phyloP scores from a whole-genome alignment of 2,329 filamentous ascomycete genomes.

The Diplocarpon mali region DNA sequence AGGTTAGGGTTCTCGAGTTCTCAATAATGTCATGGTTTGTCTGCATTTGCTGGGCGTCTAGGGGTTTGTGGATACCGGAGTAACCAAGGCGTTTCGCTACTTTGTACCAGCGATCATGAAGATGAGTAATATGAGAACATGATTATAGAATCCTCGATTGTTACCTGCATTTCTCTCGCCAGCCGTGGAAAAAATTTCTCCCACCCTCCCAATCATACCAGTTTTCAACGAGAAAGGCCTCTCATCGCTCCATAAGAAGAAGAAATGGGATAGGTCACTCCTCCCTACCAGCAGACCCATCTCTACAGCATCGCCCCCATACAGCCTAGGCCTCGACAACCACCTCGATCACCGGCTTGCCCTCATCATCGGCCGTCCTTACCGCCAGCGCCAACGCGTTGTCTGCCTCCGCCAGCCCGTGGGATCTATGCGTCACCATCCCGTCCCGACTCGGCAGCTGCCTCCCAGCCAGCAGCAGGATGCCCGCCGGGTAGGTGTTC shows the following conservation, averaged over 20 bases:
- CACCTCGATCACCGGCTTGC: conserved; percentile 62
- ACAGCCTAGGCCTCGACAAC: conserved; percentile 42
- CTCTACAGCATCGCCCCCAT: not conserved
- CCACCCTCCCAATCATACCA: too few relatives aligned
- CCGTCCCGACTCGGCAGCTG: conserved; percentile 53
- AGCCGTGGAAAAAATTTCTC: not conserved
- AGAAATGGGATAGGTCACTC: too few relatives aligned
- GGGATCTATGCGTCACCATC: conserved; percentile 64
- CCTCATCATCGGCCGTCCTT: conserved; percentile 54
- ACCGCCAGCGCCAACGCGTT: conserved; percentile 61
- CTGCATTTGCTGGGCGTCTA: conserved; percentile 16
- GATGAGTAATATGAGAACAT: conserved; percentile 9
- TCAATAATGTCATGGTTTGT: not conserved
- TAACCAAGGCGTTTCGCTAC: conserved; percentile 10
- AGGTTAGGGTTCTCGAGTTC: not conserved
- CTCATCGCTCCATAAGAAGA: too few relatives aligned
- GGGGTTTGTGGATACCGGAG: conserved; percentile 2
- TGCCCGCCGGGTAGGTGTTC: conserved; percentile 64
- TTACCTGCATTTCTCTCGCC: conserved; percentile 5
- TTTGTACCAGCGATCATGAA: conserved; percentile 12
- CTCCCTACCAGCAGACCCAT: not conserved
- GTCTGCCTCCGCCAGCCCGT: conserved; percentile 49
- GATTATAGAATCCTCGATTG: conserved; percentile 6
- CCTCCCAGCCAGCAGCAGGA: conserved; percentile 44
- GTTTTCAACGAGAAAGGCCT: too few relatives aligned